Evolutionary conservation across 2,329 filamentous ascomycete species (phyloP), one percentile per base, ranked within the genome.

Genomic region (Byssoonygena ceratinophila): DNA sequence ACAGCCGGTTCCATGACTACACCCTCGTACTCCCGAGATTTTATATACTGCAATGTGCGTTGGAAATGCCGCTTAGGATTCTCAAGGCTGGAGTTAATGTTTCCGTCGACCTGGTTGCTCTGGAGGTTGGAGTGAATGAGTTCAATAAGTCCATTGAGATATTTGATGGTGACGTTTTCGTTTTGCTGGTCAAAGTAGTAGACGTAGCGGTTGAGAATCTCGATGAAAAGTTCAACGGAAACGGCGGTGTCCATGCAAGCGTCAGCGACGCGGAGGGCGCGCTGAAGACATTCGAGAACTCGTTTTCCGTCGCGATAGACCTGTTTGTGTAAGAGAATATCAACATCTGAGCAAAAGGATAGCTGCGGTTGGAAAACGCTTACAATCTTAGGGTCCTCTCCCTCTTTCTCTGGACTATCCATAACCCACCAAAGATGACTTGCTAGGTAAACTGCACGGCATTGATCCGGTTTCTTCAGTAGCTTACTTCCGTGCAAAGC

Each of bases 161-260:
- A 98, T 71, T 97, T 97, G 2, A 85, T 96, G 4, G 92, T 98
- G 36, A 98, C 92, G 59, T 90, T 90, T 72, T 98, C 92, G 70
- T 98, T 98, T 66, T 95, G 88, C 69, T 98, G 91, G 69, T 98
- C 92, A 73, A 96, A 98, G 74, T 97, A 98, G 70, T 98, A 98
- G 50, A 97, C 90, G 67, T 98, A 98, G 69, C 92, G 83, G 69
- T 98, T 96, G 52, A 98, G 74, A 58, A 98, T 98, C 72, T 98
- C 92, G 53, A 98, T 91, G 70, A 98, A 98, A 46, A 98, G 78
- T 71, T 98, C 94, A 44, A 98, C 92, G 2, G 89, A 96, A 3
- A 96, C 89, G 5, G 89, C 88, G 6, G 90, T 92, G 70, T 98
- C 94, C 92, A 98, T 98, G 73, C 92, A 98, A 5, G 92, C 94